Conservation (phyloP, 2,329 filamentous ascomycete genomes). For the Teratosphaeria epicoccoides region DNA sequence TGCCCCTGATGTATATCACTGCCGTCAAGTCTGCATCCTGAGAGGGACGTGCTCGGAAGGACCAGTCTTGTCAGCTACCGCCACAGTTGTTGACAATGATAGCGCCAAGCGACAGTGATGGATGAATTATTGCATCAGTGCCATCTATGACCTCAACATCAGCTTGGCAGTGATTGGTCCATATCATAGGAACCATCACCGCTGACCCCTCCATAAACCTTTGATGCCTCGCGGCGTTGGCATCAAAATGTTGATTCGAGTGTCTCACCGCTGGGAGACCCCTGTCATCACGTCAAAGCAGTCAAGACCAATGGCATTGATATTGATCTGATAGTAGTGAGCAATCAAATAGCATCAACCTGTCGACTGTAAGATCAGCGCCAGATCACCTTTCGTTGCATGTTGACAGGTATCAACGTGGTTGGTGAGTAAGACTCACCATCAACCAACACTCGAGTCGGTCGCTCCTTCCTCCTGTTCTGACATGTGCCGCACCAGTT, state of each 20-base stretch:
- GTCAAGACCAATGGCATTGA: not conserved
- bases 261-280: not conserved
- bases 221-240: not conserved
- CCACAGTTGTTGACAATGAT: too few relatives aligned
- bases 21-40: too few relatives aligned
- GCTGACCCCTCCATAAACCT: not conserved
- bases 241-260: not conserved
- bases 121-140: too few relatives aligned
- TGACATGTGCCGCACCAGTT: not conserved
- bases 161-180: too few relatives aligned
- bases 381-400: not conserved
- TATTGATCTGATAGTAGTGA: too few relatives aligned
- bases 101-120: too few relatives aligned
- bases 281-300: not conserved
- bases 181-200: too few relatives aligned
- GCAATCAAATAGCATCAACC: too few relatives aligned
- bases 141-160: too few relatives aligned
- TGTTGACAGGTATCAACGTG: not conserved
- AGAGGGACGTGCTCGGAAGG: too few relatives aligned
- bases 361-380: not conserved
- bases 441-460: not conserved
- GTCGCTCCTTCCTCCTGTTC: not conserved
- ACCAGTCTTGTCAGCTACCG: too few relatives aligned
- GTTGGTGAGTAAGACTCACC: not conserved
- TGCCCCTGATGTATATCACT: too few relatives aligned